These are phyloP conservation scores for Epithele typhae DNA, from an alignment of 768 basidiomycete species.

Conservation along the genomic window DNA sequence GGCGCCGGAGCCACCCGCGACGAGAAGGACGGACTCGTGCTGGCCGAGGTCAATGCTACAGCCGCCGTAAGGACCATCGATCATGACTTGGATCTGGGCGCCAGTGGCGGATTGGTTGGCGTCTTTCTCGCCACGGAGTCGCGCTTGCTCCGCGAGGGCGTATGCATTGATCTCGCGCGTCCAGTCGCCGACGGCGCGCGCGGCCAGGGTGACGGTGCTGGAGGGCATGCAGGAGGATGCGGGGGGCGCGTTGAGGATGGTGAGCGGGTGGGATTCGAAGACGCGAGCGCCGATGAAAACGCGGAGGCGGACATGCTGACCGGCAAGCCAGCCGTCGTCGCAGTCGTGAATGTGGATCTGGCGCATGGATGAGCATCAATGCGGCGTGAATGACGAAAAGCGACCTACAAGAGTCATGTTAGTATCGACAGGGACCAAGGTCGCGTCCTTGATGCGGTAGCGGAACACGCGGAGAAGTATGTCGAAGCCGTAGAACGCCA, in stretches of 20 bases:
- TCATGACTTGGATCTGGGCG: slow-evolving; percentile 60
- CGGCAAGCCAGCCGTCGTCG: slow-evolving; percentile 55
- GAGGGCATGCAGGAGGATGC: slow-evolving; percentile 41
- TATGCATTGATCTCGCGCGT: slow-evolving; percentile 58
- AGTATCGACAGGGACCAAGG: slow-evolving; percentile 53
- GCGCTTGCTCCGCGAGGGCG: slow-evolving; percentile 36
- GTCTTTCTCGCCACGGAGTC: slow-evolving; percentile 23
- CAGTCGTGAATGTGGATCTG: slow-evolving; percentile 54
- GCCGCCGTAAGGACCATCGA: slow-evolving; percentile 89
- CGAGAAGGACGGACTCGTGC: slow-evolving; percentile 67
- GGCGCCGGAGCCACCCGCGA: slow-evolving; percentile 82
- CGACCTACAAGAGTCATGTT: slow-evolving; percentile 70
- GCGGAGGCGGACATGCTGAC: slow-evolving; percentile 47
- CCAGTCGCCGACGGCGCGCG: slow-evolving; percentile 70
- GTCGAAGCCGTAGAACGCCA: slow-evolving; percentile 81
- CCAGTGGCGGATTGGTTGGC: slow-evolving; percentile 26
- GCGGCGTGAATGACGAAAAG: not conserved
- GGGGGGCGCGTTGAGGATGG: slow-evolving; percentile 66
- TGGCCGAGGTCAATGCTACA: slow-evolving; percentile 63
- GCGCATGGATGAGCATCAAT: too few species aligned
- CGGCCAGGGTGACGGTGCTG: slow-evolving; percentile 57
- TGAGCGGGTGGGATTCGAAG: slow-evolving; percentile 80
- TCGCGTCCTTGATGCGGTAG: slow-evolving; percentile 74
- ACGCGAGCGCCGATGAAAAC: slow-evolving; percentile 49
- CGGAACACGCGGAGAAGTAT: slow-evolving; percentile 65